Evolutionary conservation across 768 basidiomycete species (phyloP), one percentile per base, ranked within the genome.

Genomic region (Cystofilobasidium capitatum): DNA sequence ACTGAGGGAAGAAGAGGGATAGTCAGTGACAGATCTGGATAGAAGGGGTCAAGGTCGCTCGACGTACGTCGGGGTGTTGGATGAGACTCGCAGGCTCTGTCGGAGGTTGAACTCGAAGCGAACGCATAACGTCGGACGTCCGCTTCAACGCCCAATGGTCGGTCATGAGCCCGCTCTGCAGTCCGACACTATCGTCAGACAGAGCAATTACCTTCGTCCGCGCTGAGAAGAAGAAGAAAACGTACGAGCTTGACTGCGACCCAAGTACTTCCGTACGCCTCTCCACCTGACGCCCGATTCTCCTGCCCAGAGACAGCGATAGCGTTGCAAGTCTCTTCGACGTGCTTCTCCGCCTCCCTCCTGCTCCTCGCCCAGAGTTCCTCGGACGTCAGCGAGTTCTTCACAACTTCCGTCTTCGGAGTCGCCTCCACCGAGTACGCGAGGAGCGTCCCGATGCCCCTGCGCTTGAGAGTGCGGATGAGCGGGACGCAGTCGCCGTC

Each of bases 181-280:
- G n/a, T n/a, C n/a, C n/a, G n/a, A n/a, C n/a, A n/a, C n/a, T n/a
- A n/a, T n/a, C 57, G 47, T n/a, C 66, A 59, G 37, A 29, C 12
- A 35, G 13, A n/a, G 16, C 39, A 7, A 36, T 29, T 26, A 12
- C 29, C n/a, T 8, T 40, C 37, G 13, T 24, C 16, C 37, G 42
- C 10, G 17, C 1, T 29, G 7, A 42, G 29, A 58, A n/a, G 72
- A 60, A 8, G 61, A 17, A 20, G 22, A 13, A 14, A 24, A 33
- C 85, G 67, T 70, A 87, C 88, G 68, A 93, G 79, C 77, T 94
- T 94, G 29, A 93, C 77, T 0, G 91, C 89, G 26, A 94, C 86
- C 85, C 88, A 90, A 0, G 88, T 89, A 70, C 83, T 72, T 3
- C 70, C 72, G n/a, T 2, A 60, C 70, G 69, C 45, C 72, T 55